Conservation (phyloP, 2,329 filamentous ascomycete species). For the Apiospora sp. region DNA sequence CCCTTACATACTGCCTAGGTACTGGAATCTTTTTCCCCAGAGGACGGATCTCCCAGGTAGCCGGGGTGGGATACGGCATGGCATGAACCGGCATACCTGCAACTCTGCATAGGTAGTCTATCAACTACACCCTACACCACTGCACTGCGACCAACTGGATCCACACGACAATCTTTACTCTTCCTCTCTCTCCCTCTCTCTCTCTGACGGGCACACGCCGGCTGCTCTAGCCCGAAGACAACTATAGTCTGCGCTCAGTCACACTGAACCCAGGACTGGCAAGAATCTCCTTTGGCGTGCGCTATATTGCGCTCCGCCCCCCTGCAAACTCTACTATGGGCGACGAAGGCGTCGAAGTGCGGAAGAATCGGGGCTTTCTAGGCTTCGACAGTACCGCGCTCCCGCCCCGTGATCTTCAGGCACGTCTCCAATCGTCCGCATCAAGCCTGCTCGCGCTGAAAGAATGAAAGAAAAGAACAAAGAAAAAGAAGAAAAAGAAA, state of each 20-base stretch:
- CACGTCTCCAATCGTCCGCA: slow-evolving; percentile 37
- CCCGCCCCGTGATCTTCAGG: slow-evolving; percentile 57
- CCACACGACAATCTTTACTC: slow-evolving; percentile 12
- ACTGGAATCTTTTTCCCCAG: background rate
- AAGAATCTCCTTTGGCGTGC: background rate
- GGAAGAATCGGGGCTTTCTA: slow-evolving; percentile 58
- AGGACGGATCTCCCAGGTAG: background rate
- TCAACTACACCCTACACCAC: background rate
- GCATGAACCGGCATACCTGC: background rate
- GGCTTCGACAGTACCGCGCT: slow-evolving; percentile 60
- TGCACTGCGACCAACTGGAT: slow-evolving; percentile 6
- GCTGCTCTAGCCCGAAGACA: background rate
- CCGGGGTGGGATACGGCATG: slow-evolving; percentile 2
- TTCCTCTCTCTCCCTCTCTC: no score
- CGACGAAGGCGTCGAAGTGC: slow-evolving; percentile 41
- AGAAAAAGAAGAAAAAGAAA: background rate
- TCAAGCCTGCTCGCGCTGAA: background rate
- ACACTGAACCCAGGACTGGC: background rate
- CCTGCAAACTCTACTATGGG: slow-evolving; percentile 31
- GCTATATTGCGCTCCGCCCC: slow-evolving; percentile 17
- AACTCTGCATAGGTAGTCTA: background rate
- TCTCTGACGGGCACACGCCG: background rate
- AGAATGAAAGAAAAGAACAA: background rate
- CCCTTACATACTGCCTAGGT: background rate
- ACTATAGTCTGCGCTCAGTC: background rate